Percentiles rank a stretch among this genome's conserved stretches.
Evolutionary conservation across 345 rosid species (phyloP).

Genomic region (Eucalyptus tenuipes): DNA sequence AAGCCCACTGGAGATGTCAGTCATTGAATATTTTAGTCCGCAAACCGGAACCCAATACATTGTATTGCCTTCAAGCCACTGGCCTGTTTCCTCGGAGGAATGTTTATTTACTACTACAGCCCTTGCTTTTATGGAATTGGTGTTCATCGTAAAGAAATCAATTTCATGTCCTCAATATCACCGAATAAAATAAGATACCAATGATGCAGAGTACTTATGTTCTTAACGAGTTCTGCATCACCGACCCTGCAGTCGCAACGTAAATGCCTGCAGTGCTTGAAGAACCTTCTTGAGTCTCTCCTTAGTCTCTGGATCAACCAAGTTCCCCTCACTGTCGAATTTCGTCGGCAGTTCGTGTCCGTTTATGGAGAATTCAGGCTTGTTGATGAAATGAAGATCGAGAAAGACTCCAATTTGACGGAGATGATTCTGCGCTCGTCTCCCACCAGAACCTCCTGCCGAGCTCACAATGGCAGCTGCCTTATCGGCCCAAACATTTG

Average conservation of each 20-base stretch:
- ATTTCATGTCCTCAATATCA: neutral
- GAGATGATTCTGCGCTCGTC: slow-evolving; percentile 57
- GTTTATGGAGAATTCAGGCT: slow-evolving; percentile 61
- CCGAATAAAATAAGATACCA: neutral
- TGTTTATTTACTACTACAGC: neutral
- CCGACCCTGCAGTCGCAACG: slow-evolving; percentile 39
- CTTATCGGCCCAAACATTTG: slow-evolving; percentile 71
- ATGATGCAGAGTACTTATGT: neutral
- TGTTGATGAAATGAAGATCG: slow-evolving; percentile 85
- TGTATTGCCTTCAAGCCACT: no score
- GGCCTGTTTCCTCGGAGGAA: neutral
- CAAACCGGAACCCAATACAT: neutral
- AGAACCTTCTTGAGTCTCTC: slow-evolving; percentile 42
- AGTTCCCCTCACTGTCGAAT: slow-evolving; percentile 59
- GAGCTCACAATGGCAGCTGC: slow-evolving; percentile 55
- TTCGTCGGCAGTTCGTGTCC: slow-evolving; percentile 66
- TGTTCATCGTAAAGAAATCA: neutral
- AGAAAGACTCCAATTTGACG: slow-evolving; percentile 75
- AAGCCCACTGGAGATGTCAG: neutral
- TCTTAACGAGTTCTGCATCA: neutral
- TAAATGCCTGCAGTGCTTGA: slow-evolving; percentile 38
- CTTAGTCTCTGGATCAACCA: slow-evolving; percentile 35
- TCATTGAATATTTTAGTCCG: neutral
- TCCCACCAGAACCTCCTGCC: slow-evolving; percentile 55
- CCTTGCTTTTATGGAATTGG: neutral